phyloP scores from a whole-genome alignment of 106 monocot species.

The Acorus gramineus region DNA sequence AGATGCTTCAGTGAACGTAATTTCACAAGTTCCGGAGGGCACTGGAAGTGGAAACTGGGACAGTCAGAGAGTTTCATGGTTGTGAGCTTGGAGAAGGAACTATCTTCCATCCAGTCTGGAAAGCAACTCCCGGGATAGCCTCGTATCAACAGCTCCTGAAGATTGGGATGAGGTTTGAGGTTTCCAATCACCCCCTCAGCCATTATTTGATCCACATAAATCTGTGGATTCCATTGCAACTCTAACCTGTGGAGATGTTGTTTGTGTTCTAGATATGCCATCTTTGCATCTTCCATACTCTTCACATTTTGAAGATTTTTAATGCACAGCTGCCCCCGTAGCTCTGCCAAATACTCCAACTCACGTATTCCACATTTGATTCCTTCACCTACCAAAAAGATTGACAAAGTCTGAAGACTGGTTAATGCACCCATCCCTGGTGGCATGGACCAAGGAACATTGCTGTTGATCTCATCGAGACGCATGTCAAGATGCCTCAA shows the following conservation, averaged over 20 bases:
- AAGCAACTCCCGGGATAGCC: constrained; percentile 16
- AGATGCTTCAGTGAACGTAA: constrained; percentile 24
- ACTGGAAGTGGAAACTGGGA: neutral
- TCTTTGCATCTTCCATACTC: constrained; percentile 4
- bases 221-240: neutral
- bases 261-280: constrained; percentile 6
- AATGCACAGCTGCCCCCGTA: constrained; percentile 9
- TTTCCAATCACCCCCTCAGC: constrained; percentile 6
- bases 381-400: constrained; percentile 7
- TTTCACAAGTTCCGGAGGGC: constrained; percentile 27
- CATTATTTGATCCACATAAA: neutral
- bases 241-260: constrained; percentile 1
- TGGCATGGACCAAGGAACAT: neutral
- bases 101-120: constrained; percentile 23
- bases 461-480: neutral
- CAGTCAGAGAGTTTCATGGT: constrained; percentile 18
- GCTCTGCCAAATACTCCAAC: constrained; percentile 9
- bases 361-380: constrained; percentile 2
- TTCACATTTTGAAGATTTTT: constrained; percentile 11
- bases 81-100: constrained; percentile 18
- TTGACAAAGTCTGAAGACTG: constrained; percentile 10
- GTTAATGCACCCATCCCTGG: constrained; percentile 8
- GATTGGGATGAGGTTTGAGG: constrained; percentile 8
- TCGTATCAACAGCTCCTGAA: constrained; percentile 15
- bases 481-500: constrained; percentile 18